Evolutionary conservation across 176 grass and related monocot species (phyloP).

Genomic region (Rhipidocladum racemiflorum): DNA sequence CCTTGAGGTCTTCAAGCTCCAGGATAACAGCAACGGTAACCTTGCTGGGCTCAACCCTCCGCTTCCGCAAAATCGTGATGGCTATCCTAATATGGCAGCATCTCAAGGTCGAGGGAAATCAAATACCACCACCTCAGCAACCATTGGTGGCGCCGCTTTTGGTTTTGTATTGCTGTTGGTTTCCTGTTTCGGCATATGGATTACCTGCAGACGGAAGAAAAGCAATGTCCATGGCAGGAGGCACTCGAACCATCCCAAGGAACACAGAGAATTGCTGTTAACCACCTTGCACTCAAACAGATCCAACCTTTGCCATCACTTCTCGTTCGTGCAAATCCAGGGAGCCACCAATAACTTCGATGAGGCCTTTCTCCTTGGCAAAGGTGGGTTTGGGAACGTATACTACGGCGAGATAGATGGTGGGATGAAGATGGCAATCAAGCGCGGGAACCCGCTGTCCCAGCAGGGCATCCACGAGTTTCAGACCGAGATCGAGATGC

Average conservation of each 20-base stretch:
- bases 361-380: background rate
- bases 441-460: conserved; percentile 36
- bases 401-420: background rate
- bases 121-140: background rate
- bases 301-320: background rate
- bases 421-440: conserved; percentile 31
- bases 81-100: background rate
- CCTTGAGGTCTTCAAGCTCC: conserved; percentile 51
- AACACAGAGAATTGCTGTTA: too few relatives aligned
- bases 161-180: background rate
- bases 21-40: conserved; percentile 1
- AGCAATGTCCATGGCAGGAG: too few relatives aligned
- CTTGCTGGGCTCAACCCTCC: conserved; percentile 39
- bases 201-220: background rate
- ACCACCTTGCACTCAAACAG: too few relatives aligned
- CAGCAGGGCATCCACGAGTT: conserved; percentile 24
- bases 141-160: background rate
- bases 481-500: too few relatives aligned
- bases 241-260: too few relatives aligned
- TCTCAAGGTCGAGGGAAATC: background rate
- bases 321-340: background rate
- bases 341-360: background rate
- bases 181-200: background rate
- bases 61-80: background rate
- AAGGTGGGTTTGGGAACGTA: conserved; percentile 21